Evolutionary conservation across 176 grass and related monocot genomes (phyloP).

Genomic region (Canna indica): DNA sequence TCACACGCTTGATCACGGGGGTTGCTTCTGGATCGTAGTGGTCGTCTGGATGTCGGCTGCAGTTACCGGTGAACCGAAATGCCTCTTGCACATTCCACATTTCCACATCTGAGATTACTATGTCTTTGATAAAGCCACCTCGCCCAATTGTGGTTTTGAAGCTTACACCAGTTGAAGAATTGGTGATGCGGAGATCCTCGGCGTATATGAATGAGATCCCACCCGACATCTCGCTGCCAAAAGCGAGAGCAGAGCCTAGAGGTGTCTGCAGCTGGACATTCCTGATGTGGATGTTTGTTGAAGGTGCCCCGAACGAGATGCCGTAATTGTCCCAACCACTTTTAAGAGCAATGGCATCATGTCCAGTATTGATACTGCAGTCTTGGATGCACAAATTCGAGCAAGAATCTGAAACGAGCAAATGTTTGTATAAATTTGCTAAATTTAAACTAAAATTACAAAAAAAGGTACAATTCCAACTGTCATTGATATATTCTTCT

Average conservation of each 20-base stretch:
- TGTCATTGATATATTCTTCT: too few species aligned
- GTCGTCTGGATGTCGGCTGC: constrained; percentile 41
- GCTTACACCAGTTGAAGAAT: constrained; percentile 47
- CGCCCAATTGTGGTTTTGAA: constrained; percentile 56
- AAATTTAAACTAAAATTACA: too few species aligned
- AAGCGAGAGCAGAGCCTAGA: constrained; percentile 54
- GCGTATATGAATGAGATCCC: constrained; percentile 59
- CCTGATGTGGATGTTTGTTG: constrained; percentile 40
- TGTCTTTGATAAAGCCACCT: constrained; percentile 53
- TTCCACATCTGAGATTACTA: constrained; percentile 40
- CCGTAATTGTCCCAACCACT: constrained; percentile 78
- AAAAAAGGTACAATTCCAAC: too few species aligned
- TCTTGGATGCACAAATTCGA: constrained; percentile 62
- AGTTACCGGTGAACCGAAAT: constrained; percentile 60
- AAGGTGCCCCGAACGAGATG: constrained; percentile 54
- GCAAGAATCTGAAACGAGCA: constrained; percentile 62
- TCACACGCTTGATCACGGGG: constrained; percentile 46
- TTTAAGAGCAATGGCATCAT: constrained; percentile 82
- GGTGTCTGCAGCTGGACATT: constrained; percentile 53
- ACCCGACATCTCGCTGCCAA: constrained; percentile 88
- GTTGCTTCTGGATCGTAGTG: constrained; percentile 48
- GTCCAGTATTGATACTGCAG: constrained; percentile 45
- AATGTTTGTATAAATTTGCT: too few species aligned
- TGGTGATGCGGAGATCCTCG: constrained; percentile 29
- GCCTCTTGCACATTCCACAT: constrained; percentile 48